phyloP scores from a whole-genome alignment of 1,139 yeast species.

The Yamadazyma songkhlaensis region DNA sequence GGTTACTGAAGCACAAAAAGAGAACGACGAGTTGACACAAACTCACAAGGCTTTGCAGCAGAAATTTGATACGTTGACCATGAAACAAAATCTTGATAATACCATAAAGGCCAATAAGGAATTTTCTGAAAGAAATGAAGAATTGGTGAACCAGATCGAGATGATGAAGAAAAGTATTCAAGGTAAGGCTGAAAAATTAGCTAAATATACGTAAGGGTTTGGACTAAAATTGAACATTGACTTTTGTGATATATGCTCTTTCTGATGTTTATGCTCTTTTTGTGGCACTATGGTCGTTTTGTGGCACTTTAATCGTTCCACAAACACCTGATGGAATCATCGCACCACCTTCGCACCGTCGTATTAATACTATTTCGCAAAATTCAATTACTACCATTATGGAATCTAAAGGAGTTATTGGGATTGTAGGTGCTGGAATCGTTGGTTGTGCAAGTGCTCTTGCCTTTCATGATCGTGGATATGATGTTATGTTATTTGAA shows the following conservation, averaged over 20 bases:
- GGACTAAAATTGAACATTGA: too few species aligned
- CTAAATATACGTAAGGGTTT: constrained; percentile 5
- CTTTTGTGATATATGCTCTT: too few species aligned
- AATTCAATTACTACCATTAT: not conserved
- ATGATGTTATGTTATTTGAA: constrained; percentile 69
- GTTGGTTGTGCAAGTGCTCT: constrained; percentile 89
- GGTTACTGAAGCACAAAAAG: constrained; percentile 22
- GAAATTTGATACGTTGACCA: constrained; percentile 37
- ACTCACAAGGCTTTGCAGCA: constrained; percentile 22
- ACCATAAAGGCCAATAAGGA: constrained; percentile 47
- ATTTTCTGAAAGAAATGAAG: constrained; percentile 35
- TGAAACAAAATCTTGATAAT: constrained; percentile 45
- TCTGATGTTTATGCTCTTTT: not conserved
- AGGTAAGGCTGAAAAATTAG: constrained; percentile 19
- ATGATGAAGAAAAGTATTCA: constrained; percentile 19
- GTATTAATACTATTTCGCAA: not conserved
- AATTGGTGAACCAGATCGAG: constrained; percentile 34
- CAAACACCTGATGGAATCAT: constrained; percentile 1
- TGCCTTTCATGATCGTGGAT: constrained; percentile 74
- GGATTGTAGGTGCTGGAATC: constrained; percentile 78
- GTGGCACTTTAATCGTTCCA: too few species aligned
- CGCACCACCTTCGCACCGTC: too few species aligned
- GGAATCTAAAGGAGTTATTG: constrained; percentile 26
- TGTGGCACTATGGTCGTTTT: not conserved
- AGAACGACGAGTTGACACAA: constrained; percentile 20